These are phyloP conservation scores for Podospora australis DNA, from an alignment of 495 filamentous ascomycete genomes.

Conservation along the genomic window DNA sequence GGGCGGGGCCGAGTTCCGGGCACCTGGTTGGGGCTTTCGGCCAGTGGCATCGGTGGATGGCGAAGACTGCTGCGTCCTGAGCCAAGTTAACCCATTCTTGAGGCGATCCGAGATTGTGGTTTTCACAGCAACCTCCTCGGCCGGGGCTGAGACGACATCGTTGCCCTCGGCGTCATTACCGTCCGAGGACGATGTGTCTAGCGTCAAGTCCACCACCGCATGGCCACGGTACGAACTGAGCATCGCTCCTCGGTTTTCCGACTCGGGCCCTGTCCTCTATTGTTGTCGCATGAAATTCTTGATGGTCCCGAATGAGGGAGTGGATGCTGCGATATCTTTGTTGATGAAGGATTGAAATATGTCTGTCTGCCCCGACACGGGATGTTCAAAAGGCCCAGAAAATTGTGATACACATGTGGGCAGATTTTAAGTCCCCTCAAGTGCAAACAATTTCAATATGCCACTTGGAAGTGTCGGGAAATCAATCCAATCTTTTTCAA, in stretches of 20 bases:
- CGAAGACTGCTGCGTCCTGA: not conserved
- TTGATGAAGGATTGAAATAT: not conserved
- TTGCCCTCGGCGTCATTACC: not conserved
- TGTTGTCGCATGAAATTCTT: not conserved
- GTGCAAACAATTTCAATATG: too few relatives aligned
- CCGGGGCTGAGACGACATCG: not conserved
- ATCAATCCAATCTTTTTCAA: not conserved
- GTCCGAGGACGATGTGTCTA: not conserved
- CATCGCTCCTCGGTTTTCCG: not conserved
- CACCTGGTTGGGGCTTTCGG: not conserved
- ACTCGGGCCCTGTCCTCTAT: not conserved
- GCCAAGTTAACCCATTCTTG: not conserved
- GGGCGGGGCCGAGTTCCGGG: not conserved
- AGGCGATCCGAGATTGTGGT: not conserved
- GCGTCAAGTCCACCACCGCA: slow-evolving; percentile 3
- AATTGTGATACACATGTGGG: too few relatives aligned
- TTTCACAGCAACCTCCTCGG: not conserved
- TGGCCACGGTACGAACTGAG: not conserved
- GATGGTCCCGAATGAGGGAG: not conserved
- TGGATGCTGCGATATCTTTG: not conserved
- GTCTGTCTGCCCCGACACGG: not conserved
- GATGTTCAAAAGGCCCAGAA: not conserved
- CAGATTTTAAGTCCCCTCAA: too few relatives aligned
- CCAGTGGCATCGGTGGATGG: not conserved
- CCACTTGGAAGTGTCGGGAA: not conserved